These are phyloP conservation scores for Crepidotus variabilis DNA, from an alignment of 768 basidiomycete genomes.

Conservation along the genomic window DNA sequence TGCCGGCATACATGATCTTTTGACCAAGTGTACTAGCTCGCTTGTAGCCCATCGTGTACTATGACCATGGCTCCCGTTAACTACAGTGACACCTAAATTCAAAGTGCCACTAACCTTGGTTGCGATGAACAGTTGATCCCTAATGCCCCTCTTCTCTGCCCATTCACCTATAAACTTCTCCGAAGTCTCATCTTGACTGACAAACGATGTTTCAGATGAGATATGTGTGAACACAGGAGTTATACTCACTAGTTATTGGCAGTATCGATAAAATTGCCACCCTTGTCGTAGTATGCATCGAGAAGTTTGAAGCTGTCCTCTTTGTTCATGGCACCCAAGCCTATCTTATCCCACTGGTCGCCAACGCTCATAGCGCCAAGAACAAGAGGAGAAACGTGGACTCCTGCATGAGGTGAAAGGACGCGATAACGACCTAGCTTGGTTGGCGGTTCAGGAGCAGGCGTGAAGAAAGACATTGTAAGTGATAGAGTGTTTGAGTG, in stretches of 20 bases:
- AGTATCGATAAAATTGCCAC: conserved; percentile 42
- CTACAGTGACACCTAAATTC: too few species aligned
- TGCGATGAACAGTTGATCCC: conserved; percentile 37
- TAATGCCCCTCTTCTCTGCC: conserved; percentile 31
- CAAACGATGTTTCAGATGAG: too few species aligned
- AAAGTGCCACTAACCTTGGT: conserved; percentile 20
- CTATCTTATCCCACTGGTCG: conserved; percentile 30
- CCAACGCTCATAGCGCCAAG: conserved; percentile 49
- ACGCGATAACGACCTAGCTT: conserved; percentile 33
- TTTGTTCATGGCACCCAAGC: conserved; percentile 32
- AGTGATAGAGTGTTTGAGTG: neutral
- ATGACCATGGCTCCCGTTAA: too few species aligned
- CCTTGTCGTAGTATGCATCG: conserved; percentile 33
- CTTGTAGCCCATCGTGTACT: conserved; percentile 1
- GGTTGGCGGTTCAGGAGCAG: conserved; percentile 22
- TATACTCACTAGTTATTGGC: conserved; percentile 35
- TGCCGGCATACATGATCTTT: conserved; percentile 4
- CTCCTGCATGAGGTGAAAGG: conserved; percentile 35
- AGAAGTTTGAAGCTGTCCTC: conserved; percentile 36
- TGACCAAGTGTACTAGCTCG: neutral
- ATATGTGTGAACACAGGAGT: too few species aligned
- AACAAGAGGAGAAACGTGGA: conserved; percentile 45
- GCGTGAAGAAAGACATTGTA: neutral
- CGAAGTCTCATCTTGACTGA: conserved; percentile 30
- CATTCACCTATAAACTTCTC: conserved; percentile 41